These are phyloP conservation scores for Aphanomyces stellatus DNA, from an alignment of 352 stramenopile genomes.

Conservation along the genomic window DNA sequence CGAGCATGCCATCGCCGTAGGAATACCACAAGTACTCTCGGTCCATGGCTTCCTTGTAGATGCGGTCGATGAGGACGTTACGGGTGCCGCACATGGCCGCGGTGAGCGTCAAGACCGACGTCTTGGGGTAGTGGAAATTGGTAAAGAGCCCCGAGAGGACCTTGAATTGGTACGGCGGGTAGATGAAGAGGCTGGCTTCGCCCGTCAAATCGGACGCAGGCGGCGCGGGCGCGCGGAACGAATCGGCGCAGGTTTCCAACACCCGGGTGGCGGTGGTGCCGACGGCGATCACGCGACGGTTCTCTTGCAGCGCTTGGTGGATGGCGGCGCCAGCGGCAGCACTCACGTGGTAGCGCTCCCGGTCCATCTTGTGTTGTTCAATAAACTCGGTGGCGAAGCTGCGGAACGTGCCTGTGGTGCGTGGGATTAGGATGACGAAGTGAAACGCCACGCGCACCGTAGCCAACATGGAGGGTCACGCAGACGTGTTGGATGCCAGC, in stretches of 20 bases:
- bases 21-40: constrained; percentile 20
- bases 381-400: constrained; percentile 18
- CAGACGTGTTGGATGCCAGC: constrained; percentile 17
- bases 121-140: constrained; percentile 21
- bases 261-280: constrained; percentile 17
- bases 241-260: constrained; percentile 6
- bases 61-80: constrained; percentile 1
- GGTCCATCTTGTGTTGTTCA: constrained; percentile 20
- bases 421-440: not conserved
- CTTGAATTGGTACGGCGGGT: constrained; percentile 20
- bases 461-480: constrained; percentile 15
- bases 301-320: constrained; percentile 4
- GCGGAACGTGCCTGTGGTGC: constrained; percentile 5
- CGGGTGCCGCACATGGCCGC: constrained; percentile 10
- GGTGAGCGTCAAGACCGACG: constrained; percentile 18
- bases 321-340: not conserved
- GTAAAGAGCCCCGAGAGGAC: constrained; percentile 16
- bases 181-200: constrained; percentile 18
- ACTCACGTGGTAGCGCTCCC: constrained; percentile 17
- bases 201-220: not conserved
- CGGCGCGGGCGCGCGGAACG: not conserved
- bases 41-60: constrained; percentile 19
- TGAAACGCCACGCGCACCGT: not conserved
- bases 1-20: constrained; percentile 19
- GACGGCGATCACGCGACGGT: constrained; percentile 12